Conservation (phyloP, 2,329 filamentous ascomycete species). For the Waltergamsia citrina region DNA sequence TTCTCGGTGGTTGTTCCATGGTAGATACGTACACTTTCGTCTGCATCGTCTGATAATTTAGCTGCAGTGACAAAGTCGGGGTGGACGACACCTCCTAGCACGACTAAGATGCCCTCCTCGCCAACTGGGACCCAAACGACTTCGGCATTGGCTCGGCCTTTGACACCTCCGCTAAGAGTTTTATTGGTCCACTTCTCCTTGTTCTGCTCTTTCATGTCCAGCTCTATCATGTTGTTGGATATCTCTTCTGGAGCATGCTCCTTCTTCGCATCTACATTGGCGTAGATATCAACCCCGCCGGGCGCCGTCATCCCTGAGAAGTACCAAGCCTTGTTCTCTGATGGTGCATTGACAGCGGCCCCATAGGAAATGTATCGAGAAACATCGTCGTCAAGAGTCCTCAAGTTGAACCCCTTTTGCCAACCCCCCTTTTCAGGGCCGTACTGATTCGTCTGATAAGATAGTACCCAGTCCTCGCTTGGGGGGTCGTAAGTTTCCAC, state of each 20-base stretch:
- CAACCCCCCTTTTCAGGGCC: slow-evolving; percentile 33
- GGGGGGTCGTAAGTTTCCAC: slow-evolving; percentile 27
- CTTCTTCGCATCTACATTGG: slow-evolving; percentile 17
- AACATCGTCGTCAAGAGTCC: slow-evolving; percentile 30
- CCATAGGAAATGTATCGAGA: slow-evolving; percentile 58
- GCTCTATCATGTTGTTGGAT: slow-evolving; percentile 47
- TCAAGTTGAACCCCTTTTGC: slow-evolving; percentile 28
- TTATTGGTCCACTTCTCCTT: slow-evolving; percentile 46
- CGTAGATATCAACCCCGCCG: slow-evolving; percentile 38
- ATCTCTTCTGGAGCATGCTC: slow-evolving; percentile 23
- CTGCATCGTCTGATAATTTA: slow-evolving; percentile 15
- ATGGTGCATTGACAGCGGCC: slow-evolving; percentile 53
- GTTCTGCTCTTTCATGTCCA: slow-evolving; percentile 47
- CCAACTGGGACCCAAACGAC: slow-evolving; percentile 73
- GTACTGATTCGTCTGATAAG: slow-evolving; percentile 45
- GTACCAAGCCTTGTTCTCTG: slow-evolving; percentile 63
- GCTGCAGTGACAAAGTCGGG: slow-evolving; percentile 35
- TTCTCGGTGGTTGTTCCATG: too few species aligned
- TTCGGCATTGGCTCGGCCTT: slow-evolving; percentile 52
- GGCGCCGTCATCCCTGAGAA: slow-evolving; percentile 53
- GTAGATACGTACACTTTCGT: slow-evolving; percentile 23
- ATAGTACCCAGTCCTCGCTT: slow-evolving; percentile 29
- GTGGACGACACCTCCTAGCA: slow-evolving; percentile 63
- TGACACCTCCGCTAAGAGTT: slow-evolving; percentile 38
- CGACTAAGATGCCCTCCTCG: slow-evolving; percentile 64